Conservation (phyloP, 306 rosid species). For the Mimosa bimucronata region DNA sequence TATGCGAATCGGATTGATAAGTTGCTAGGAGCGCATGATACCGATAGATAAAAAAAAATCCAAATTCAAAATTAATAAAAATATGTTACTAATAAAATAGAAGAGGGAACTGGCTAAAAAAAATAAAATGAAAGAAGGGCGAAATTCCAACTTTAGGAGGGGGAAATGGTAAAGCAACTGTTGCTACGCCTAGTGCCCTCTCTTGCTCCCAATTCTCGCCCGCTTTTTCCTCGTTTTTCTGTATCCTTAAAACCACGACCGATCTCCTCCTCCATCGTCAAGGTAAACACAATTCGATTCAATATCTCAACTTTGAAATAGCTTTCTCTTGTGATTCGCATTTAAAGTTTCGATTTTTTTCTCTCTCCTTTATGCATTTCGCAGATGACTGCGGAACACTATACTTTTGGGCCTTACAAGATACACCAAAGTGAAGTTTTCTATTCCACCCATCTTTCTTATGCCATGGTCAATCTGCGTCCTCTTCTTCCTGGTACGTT, state of each 20-base stretch:
- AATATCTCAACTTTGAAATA: background rate
- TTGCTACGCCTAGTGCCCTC: background rate
- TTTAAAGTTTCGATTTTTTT: background rate
- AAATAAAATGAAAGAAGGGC: too few relatives aligned
- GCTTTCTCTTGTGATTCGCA: background rate
- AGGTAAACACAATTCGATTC: constrained; percentile 34
- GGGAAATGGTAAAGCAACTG: constrained; percentile 45
- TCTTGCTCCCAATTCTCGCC: constrained; percentile 32
- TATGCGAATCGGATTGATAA: too few relatives aligned
- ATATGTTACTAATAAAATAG: too few relatives aligned
- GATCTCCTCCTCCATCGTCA: constrained; percentile 39
- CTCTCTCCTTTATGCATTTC: background rate
- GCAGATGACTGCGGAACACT: constrained; percentile 51
- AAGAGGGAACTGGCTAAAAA: too few relatives aligned
- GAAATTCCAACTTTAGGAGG: too few relatives aligned
- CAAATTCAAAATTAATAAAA: too few relatives aligned
- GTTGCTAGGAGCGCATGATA: too few relatives aligned
- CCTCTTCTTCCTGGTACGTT: constrained; percentile 84
- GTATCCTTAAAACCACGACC: constrained; percentile 35
- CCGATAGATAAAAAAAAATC: too few relatives aligned
- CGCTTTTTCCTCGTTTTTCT: constrained; percentile 34
- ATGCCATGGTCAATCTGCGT: constrained; percentile 86
- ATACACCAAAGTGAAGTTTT: constrained; percentile 78
- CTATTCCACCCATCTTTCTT: constrained; percentile 69
- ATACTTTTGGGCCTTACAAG: constrained; percentile 56